phyloP scores from a whole-genome alignment of 2,329 filamentous ascomycete genomes.

The Aspergillus japonicus region DNA sequence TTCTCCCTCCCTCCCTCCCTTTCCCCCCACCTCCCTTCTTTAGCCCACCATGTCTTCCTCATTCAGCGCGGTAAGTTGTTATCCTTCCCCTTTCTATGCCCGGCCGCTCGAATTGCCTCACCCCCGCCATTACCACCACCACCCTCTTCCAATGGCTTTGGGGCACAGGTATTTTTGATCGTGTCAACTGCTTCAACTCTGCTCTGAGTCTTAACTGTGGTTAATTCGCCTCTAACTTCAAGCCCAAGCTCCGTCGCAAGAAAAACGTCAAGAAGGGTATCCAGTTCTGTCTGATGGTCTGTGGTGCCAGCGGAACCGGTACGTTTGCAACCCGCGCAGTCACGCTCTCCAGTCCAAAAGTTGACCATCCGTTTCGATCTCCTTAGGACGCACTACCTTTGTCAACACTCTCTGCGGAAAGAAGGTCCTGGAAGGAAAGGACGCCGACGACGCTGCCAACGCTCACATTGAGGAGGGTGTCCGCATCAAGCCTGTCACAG shows the following conservation, averaged over 20 bases:
- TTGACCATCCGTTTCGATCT: slow-evolving; percentile 14
- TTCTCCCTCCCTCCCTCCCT: background rate
- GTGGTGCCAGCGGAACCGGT: slow-evolving; percentile 98
- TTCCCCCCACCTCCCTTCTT: slow-evolving; percentile 21
- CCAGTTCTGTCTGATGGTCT: slow-evolving; percentile 99
- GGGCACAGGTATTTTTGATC: background rate
- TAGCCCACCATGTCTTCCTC: slow-evolving; percentile 53
- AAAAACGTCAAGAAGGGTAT: slow-evolving; percentile 99
- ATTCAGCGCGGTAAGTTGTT: slow-evolving; percentile 52
- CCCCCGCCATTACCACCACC: slow-evolving; percentile 11
- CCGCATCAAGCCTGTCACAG: slow-evolving; percentile 97
- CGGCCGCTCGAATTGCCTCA: slow-evolving; percentile 18
- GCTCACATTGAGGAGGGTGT: slow-evolving; percentile 95
- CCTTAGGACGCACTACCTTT: slow-evolving; percentile 88
- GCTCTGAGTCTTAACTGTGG: slow-evolving; percentile 1
- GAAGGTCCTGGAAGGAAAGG: slow-evolving; percentile 85
- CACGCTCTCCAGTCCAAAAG: slow-evolving; percentile 9
- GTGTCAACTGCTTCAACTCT: background rate
- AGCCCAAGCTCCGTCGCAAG: slow-evolving; percentile 98
- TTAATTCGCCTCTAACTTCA: slow-evolving; percentile 16
- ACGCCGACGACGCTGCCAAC: slow-evolving; percentile 82
- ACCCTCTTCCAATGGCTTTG: slow-evolving; percentile 17
- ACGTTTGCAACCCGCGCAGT: slow-evolving; percentile 37
- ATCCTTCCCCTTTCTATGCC: slow-evolving; percentile 25
- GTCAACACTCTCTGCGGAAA: slow-evolving; percentile 99